These are phyloP conservation scores for Trichoderma gamsii DNA, from an alignment of 495 filamentous ascomycete genomes.

Conservation along the genomic window DNA sequence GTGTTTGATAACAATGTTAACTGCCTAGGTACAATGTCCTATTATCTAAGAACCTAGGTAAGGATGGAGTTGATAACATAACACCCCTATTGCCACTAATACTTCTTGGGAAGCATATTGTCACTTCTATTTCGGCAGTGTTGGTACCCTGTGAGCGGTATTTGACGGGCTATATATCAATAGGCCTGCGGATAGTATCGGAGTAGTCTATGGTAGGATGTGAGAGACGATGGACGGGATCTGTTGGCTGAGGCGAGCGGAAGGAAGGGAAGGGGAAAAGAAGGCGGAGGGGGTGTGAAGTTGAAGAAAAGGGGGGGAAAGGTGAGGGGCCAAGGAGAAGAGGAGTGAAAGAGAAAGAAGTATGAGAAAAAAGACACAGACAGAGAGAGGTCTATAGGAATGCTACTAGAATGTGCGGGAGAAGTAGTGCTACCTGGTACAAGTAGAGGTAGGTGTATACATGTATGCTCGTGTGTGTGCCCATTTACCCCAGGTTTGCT, in stretches of 20 bases:
- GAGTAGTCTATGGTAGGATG: not conserved
- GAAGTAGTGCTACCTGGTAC: not conserved
- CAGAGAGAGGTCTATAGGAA: not conserved
- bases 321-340: not conserved
- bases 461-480: not conserved
- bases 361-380: not conserved
- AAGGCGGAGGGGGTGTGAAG: not conserved
- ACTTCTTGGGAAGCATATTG: too few species aligned
- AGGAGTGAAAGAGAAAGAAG: not conserved
- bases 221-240: not conserved
- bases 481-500: conserved; percentile 3
- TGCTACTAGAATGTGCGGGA: not conserved
- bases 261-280: not conserved
- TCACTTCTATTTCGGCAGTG: too few species aligned
- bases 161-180: too few species aligned
- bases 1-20: not conserved
- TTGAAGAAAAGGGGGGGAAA: not conserved
- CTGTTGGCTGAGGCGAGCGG: not conserved
- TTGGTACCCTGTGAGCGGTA: too few species aligned
- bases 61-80: too few species aligned
- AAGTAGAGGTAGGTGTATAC: not conserved
- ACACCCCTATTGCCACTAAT: too few species aligned
- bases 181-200: too few species aligned
- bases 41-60: too few species aligned
- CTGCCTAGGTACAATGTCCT: too few species aligned